A percentile compares a stretch with the other conserved stretches of the same genome.
phyloP scores from a whole-genome alignment of 2,329 filamentous ascomycete species.

The Xylariaceae sp. region DNA sequence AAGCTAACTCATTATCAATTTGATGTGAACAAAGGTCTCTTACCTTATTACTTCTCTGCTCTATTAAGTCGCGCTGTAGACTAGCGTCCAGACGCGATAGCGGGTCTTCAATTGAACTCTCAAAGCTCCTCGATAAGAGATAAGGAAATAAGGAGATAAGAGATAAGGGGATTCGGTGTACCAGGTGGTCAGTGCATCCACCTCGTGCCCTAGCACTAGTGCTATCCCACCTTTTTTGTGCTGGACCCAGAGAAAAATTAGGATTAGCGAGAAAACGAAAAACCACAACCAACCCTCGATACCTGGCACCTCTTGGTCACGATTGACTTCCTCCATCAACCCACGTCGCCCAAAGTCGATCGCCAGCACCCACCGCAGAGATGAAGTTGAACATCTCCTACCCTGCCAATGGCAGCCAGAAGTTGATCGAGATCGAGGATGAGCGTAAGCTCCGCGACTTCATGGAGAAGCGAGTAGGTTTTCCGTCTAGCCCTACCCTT shows the following conservation, averaged over 20 bases:
- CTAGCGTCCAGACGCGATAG: too few species aligned
- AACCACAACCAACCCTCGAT: constrained; percentile 38
- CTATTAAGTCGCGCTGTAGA: too few species aligned
- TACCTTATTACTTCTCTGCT: not conserved
- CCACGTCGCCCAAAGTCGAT: constrained; percentile 42
- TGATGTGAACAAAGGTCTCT: too few species aligned
- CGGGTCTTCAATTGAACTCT: not conserved
- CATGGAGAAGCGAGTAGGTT: constrained; percentile 92
- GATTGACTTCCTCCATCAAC: constrained; percentile 42
- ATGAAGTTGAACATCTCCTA: constrained; percentile 82
- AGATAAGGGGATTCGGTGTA: not conserved
- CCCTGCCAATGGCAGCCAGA: constrained; percentile 99
- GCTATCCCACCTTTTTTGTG: constrained; percentile 33
- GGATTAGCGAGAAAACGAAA: constrained; percentile 41
- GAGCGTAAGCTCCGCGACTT: constrained; percentile 99
- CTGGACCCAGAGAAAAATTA: constrained; percentile 37
- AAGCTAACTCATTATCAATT: not conserved
- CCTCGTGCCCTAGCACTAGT: constrained; percentile 35
- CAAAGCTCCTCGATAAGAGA: constrained; percentile 1
- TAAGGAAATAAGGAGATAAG: not conserved
- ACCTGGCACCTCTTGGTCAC: constrained; percentile 33
- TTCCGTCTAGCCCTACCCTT: constrained; percentile 21
- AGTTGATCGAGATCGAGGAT: constrained; percentile 99
- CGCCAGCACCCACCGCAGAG: constrained; percentile 55
- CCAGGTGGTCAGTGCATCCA: constrained; percentile 33